Evolutionary conservation across 139 green algal genomes (phyloP).

Genomic region (Zygnema circumcarinatum): DNA sequence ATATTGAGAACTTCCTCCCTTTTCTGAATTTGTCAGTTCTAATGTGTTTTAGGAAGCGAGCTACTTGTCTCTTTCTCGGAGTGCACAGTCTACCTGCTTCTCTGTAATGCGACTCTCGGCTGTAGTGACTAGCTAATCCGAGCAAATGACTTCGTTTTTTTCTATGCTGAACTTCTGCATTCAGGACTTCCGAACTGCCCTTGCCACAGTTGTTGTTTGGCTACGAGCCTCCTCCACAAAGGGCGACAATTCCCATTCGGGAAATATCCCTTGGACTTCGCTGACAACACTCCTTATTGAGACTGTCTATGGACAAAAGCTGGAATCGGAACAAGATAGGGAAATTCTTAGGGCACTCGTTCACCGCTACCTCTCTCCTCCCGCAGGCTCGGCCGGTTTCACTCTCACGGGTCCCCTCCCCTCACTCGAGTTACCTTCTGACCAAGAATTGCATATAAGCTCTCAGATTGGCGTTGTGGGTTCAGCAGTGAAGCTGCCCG

Average conservation of each 20-base stretch:
- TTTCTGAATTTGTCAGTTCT: too few species aligned
- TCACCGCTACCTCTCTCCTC: neutral
- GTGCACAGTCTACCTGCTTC: too few species aligned
- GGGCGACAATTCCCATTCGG: too few species aligned
- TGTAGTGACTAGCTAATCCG: too few species aligned
- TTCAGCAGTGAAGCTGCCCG: neutral
- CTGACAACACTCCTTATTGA: neutral
- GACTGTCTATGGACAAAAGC: neutral
- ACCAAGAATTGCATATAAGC: too few species aligned
- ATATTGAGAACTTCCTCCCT: too few species aligned
- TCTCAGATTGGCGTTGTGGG: neutral
- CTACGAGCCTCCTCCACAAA: neutral
- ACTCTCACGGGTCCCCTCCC: neutral
- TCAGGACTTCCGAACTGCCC: neutral
- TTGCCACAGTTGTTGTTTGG: neutral
- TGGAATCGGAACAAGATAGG: neutral
- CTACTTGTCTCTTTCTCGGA: too few species aligned
- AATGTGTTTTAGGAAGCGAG: too few species aligned
- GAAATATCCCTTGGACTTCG: neutral
- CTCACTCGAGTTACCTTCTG: neutral
- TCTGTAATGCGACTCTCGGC: too few species aligned
- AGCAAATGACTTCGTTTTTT: too few species aligned
- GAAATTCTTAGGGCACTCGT: neutral
- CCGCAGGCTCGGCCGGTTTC: neutral
- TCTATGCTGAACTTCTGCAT: too few species aligned